Evolutionary conservation across 345 rosid species (phyloP).

Genomic region (Raphanus sativus): DNA sequence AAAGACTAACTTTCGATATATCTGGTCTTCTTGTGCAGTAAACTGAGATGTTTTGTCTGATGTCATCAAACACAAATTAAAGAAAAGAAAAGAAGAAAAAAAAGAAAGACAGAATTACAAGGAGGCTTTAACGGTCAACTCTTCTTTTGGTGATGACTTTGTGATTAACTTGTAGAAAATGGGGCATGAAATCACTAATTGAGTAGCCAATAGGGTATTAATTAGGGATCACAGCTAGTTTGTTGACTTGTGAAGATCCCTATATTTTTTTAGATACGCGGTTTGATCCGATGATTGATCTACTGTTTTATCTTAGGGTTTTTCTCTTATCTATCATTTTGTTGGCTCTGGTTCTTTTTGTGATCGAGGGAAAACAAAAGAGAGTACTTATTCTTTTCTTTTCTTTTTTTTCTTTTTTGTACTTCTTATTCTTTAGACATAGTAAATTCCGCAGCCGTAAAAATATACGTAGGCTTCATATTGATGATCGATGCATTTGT

Average conservation of each 20-base stretch:
- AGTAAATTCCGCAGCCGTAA: neutral
- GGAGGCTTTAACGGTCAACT: neutral
- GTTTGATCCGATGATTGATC: neutral
- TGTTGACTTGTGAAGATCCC: conserved; percentile 8
- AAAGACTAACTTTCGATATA: neutral
- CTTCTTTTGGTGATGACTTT: conserved; percentile 11
- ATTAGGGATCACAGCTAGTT: conserved; percentile 3
- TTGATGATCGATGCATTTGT: neutral
- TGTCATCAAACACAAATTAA: neutral
- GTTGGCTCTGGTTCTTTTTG: neutral
- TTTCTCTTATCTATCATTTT: neutral
- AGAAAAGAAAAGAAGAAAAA: neutral
- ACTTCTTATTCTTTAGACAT: neutral
- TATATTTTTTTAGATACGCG: neutral
- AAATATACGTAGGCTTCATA: neutral
- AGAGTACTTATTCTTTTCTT: neutral
- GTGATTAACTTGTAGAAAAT: neutral
- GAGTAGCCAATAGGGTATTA: neutral
- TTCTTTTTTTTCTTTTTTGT: too few relatives aligned
- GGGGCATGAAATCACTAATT: neutral
- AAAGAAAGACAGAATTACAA: neutral
- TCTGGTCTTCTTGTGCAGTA: neutral
- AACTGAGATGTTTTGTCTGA: neutral
- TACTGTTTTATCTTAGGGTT: neutral
- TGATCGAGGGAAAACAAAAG: neutral